These are phyloP conservation scores for Aaosphaeria pasadenensis DNA, from an alignment of 2,329 filamentous ascomycete species.

Conservation along the genomic window DNA sequence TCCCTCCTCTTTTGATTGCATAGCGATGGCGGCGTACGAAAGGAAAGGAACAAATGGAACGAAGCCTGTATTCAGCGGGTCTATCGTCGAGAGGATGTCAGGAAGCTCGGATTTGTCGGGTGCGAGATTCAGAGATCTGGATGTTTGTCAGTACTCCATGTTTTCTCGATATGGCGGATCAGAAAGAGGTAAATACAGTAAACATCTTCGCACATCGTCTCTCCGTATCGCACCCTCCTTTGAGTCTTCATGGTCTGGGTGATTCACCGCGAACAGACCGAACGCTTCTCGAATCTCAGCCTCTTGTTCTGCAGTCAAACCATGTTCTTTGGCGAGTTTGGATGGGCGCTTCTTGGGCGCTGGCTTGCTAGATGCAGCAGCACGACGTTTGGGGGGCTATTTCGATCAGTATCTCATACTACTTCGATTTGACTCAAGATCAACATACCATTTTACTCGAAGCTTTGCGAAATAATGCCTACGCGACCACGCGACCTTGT, in stretches of 20 bases:
- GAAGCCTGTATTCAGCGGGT: conserved; percentile 76
- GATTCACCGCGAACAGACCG: conserved; percentile 62
- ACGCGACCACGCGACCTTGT: not conserved
- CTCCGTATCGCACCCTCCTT: conserved; percentile 50
- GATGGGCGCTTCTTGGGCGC: conserved; percentile 58
- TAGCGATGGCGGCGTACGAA: conserved; percentile 81
- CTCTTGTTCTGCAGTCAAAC: conserved; percentile 80
- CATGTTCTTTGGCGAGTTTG: conserved; percentile 89
- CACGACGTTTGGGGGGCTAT: conserved; percentile 31
- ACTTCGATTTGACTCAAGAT: not conserved
- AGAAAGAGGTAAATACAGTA: conserved; percentile 45
- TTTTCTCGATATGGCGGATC: not conserved
- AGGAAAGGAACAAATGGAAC: conserved; percentile 80
- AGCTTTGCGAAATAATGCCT: not conserved
- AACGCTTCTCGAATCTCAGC: conserved; percentile 90
- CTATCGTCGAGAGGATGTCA: conserved; percentile 76
- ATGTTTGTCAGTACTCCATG: not conserved
- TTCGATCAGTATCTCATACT: not conserved
- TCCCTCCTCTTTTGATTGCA: conserved; percentile 50
- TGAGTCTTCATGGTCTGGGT: conserved; percentile 62
- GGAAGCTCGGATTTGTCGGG: conserved; percentile 64
- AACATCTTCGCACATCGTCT: conserved; percentile 46
- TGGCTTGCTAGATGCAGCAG: conserved; percentile 14
- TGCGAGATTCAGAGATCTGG: conserved; percentile 76
- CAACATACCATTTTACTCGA: not conserved